A percentile compares a stretch with the other conserved stretches of the same genome.
phyloP scores from a whole-genome alignment of 1,284 basidiomycete genomes.

The Cutaneotrichosporon arboriforme region DNA sequence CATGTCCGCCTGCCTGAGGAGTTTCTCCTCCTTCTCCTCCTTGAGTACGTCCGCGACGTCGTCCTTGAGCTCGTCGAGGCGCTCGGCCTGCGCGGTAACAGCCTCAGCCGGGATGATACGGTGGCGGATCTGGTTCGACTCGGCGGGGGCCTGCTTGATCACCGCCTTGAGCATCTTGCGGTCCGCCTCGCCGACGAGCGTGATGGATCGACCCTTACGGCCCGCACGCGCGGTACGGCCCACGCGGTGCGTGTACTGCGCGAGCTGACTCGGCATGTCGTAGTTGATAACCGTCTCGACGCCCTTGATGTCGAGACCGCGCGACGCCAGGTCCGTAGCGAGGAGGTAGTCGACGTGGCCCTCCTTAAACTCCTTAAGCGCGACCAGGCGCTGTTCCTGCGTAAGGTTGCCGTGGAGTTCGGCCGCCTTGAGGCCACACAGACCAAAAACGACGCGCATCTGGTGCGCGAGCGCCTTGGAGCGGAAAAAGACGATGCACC shows the following conservation, averaged over 20 bases:
- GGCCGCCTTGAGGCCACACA: constrained; percentile 79
- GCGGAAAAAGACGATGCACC: constrained; percentile 86
- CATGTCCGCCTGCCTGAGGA: constrained; percentile 87
- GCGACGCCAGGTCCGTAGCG: constrained; percentile 91
- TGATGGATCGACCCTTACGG: constrained; percentile 84
- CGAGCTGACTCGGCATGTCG: constrained; percentile 90
- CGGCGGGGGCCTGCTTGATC: constrained; percentile 79
- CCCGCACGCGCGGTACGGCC: constrained; percentile 95
- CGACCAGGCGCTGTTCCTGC: constrained; percentile 86
- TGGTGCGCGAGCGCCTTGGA: constrained; percentile 97
- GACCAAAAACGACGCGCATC: constrained; percentile 84
- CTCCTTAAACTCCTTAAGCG: constrained; percentile 80
- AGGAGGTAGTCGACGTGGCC: constrained; percentile 81
- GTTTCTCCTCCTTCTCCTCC: constrained; percentile 95
- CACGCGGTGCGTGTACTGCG: constrained; percentile 93
- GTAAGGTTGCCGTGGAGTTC: constrained; percentile 93
- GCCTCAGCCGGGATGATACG: constrained; percentile 80
- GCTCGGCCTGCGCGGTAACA: constrained; percentile 64
- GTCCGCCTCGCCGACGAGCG: constrained; percentile 91
- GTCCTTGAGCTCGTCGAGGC: constrained; percentile 65
- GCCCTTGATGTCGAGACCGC: constrained; percentile 94
- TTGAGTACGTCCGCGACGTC: constrained; percentile 76
- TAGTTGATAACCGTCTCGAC: constrained; percentile 98
- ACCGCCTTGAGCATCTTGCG: constrained; percentile 94
- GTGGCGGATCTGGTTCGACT: constrained; percentile 68